These are phyloP conservation scores for Clitopilus passeckerianus DNA, from an alignment of 768 basidiomycete genomes.

Conservation along the genomic window DNA sequence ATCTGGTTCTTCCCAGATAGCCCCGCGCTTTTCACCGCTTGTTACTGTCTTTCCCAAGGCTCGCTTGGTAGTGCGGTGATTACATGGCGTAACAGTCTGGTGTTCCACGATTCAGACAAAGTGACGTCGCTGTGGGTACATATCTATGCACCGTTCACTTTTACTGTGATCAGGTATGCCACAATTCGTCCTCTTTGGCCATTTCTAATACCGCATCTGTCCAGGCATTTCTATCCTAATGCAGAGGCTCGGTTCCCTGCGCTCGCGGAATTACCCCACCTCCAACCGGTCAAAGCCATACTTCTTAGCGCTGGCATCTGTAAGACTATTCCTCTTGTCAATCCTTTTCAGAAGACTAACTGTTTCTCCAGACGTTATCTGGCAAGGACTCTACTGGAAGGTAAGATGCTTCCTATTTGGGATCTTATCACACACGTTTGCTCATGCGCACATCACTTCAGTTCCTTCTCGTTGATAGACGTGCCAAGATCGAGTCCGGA, in stretches of 20 bases:
- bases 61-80: conserved; percentile 91
- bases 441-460: conserved; percentile 18
- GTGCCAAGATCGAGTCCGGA: conserved; percentile 87
- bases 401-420: conserved; percentile 23
- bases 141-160: conserved; percentile 86
- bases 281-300: conserved; percentile 71
- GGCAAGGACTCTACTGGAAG: conserved; percentile 96
- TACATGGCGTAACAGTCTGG: conserved; percentile 97
- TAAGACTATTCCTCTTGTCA: conserved; percentile 33
- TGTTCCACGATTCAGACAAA: conserved; percentile 97
- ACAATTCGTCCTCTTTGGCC: background rate
- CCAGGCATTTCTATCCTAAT: conserved; percentile 86
- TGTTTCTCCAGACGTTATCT: conserved; percentile 64
- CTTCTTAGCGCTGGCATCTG: conserved; percentile 79
- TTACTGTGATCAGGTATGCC: conserved; percentile 83
- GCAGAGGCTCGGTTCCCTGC: conserved; percentile 85
- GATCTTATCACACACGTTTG: background rate
- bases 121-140: conserved; percentile 95
- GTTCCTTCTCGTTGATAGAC: conserved; percentile 86
- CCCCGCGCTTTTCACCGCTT: conserved; percentile 79
- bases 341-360: conserved; percentile 6
- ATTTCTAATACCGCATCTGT: background rate
- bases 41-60: conserved; percentile 90
- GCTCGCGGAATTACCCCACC: conserved; percentile 57
- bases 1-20: conserved; percentile 86